Evolutionary conservation across 2,329 filamentous ascomycete genomes (phyloP).

Genomic region (Colletotrichum aenigma): DNA sequence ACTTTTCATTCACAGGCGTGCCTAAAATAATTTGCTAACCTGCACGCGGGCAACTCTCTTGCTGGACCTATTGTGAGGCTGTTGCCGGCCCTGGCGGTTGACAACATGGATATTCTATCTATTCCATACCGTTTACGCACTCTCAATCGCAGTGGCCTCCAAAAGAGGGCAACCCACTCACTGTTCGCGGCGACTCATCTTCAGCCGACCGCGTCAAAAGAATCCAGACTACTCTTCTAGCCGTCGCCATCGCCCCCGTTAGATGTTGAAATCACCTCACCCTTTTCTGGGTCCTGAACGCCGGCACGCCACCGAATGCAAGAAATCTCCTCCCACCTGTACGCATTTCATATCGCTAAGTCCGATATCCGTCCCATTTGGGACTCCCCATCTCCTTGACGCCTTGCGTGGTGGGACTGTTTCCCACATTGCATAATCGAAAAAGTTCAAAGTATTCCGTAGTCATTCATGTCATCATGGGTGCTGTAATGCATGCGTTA

Average conservation of each 20-base stretch:
- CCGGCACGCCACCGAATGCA: slow-evolving; percentile 14
- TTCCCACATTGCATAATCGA: slow-evolving; percentile 2
- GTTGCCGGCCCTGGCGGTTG: neutral
- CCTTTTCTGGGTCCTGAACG: slow-evolving; percentile 6
- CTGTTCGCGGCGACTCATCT: neutral
- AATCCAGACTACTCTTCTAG: neutral
- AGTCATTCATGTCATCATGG: slow-evolving; percentile 17
- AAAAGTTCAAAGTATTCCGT: neutral
- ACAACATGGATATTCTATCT: neutral
- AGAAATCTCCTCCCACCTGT: slow-evolving; percentile 4
- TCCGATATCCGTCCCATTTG: neutral
- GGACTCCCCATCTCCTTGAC: slow-evolving; percentile 8
- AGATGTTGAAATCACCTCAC: neutral
- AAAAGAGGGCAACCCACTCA: neutral
- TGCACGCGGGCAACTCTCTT: neutral
- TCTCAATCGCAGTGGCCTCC: neutral
- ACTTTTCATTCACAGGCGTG: neutral
- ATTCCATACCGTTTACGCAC: neutral
- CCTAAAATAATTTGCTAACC: neutral
- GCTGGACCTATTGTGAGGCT: neutral
- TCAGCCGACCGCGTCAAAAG: neutral
- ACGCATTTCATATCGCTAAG: neutral
- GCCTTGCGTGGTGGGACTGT: slow-evolving; percentile 9
- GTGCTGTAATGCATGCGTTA: slow-evolving; percentile 16
- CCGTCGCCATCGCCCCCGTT: neutral